A percentile compares a stretch with the other conserved stretches of the same genome.
Conservation (phyloP, 257 asterid species). For the Salvia miltiorrhiza region DNA sequence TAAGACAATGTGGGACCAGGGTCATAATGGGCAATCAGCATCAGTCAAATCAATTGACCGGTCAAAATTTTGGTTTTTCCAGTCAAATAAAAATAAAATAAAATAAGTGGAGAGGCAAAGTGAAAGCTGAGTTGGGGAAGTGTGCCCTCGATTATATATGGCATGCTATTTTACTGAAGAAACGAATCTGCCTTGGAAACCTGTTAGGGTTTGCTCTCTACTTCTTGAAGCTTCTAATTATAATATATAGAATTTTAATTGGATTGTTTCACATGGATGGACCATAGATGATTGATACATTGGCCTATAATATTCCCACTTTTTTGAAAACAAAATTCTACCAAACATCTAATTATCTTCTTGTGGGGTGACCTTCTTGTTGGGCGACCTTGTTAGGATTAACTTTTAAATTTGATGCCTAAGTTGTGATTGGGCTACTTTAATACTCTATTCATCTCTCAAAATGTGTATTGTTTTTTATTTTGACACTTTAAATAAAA, state of each 20-base stretch:
- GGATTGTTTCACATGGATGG: background rate
- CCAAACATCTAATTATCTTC: background rate
- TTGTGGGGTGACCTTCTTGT: background rate
- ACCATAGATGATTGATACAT: no score
- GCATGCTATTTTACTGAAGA: constrained; percentile 31
- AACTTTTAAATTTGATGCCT: background rate
- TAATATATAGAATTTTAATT: background rate
- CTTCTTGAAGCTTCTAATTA: constrained; percentile 6
- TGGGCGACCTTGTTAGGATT: background rate
- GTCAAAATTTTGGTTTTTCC: constrained; percentile 39
- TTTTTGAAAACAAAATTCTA: background rate
- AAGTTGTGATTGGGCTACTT: background rate
- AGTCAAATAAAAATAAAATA: constrained; percentile 22
- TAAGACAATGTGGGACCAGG: constrained; percentile 36
- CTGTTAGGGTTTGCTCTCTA: background rate
- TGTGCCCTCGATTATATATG: constrained; percentile 36
- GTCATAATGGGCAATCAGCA: constrained; percentile 32
- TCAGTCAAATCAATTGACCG: constrained; percentile 48
- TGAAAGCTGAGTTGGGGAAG: constrained; percentile 39
- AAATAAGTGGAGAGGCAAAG: constrained; percentile 32
- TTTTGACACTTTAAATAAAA: no score
- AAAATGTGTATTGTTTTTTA: no score
- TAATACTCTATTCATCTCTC: no score
- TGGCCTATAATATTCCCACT: no score
- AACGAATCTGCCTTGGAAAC: constrained; percentile 47